These are phyloP conservation scores for Rhododendron mucronatum DNA, from an alignment of 148 eudicot genomes.

Conservation along the genomic window DNA sequence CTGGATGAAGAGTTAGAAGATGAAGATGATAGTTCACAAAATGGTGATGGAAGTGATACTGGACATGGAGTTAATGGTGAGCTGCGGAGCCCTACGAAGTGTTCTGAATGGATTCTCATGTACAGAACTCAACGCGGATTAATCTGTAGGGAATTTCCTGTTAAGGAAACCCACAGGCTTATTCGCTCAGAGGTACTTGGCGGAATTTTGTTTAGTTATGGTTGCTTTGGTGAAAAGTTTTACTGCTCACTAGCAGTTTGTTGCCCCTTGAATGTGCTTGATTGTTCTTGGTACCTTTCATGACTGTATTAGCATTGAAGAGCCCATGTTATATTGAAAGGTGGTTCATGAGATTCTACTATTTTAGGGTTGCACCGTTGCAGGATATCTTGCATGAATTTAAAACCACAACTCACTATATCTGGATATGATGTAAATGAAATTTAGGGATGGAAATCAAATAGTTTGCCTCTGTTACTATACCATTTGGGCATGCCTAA, in stretches of 20 bases:
- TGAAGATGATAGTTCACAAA: slow-evolving; percentile 32
- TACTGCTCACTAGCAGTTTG: background rate
- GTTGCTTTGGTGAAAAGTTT: background rate
- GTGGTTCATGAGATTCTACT: background rate
- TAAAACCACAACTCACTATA: background rate
- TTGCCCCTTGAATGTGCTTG: background rate
- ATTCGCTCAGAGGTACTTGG: slow-evolving; percentile 72
- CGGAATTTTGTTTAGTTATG: background rate
- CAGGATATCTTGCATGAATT: background rate
- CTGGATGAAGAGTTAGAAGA: slow-evolving; percentile 42
- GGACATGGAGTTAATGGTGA: slow-evolving; percentile 50
- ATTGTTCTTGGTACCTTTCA: background rate
- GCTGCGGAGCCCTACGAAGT: slow-evolving; percentile 41
- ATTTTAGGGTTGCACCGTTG: background rate
- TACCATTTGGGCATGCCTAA: background rate
- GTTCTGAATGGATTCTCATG: slow-evolving; percentile 65
- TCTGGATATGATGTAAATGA: background rate
- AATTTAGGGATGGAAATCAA: background rate
- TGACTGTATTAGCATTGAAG: background rate
- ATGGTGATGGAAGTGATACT: slow-evolving; percentile 45
- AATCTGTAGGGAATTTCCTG: slow-evolving; percentile 72
- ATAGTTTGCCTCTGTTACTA: background rate
- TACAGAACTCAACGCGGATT: slow-evolving; percentile 52
- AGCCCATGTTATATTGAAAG: background rate
- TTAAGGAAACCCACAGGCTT: slow-evolving; percentile 63